These are phyloP conservation scores for Aegilops speltoides DNA, from an alignment of 176 grass and related monocot species.

Conservation along the genomic window DNA sequence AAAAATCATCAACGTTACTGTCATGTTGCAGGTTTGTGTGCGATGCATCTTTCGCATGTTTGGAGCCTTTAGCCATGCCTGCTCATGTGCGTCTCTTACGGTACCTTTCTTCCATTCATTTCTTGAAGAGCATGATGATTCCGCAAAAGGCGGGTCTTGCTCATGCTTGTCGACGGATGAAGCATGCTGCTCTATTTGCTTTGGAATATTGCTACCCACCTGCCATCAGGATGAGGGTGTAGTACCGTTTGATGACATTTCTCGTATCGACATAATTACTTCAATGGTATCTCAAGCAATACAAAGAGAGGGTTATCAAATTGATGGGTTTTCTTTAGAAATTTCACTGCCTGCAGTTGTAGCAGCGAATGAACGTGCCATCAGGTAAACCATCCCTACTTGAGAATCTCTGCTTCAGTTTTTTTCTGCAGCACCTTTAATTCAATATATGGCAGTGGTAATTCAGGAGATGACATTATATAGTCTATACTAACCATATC, in stretches of 20 bases:
- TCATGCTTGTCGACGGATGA: conserved; percentile 26
- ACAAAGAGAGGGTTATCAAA: conserved; percentile 54
- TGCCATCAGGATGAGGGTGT: conserved; percentile 34
- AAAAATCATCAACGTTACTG: not conserved
- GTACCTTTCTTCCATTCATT: conserved; percentile 43
- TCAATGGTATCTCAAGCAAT: conserved; percentile 48
- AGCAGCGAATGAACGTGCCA: conserved; percentile 65
- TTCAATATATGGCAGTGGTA: not conserved
- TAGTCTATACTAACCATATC: not conserved
- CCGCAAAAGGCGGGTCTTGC: conserved; percentile 22
- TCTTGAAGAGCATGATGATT: conserved; percentile 56
- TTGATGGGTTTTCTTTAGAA: conserved; percentile 71
- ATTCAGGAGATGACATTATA: not conserved
- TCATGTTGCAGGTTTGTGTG: conserved; percentile 57
- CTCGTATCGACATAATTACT: conserved; percentile 41
- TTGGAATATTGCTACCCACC: conserved; percentile 63
- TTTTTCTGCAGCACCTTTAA: not conserved
- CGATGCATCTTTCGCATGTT: conserved; percentile 70
- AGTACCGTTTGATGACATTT: not conserved
- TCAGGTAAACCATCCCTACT: conserved; percentile 54
- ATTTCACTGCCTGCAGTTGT: conserved; percentile 67
- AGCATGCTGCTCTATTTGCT: conserved; percentile 72
- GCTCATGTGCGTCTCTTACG: conserved; percentile 39
- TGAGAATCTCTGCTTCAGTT: not conserved
- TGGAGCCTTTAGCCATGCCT: conserved; percentile 39